Base-by-base conservation (phyloP, 495 filamentous ascomycete species). In the Mycothermus thermophilus region DNA sequence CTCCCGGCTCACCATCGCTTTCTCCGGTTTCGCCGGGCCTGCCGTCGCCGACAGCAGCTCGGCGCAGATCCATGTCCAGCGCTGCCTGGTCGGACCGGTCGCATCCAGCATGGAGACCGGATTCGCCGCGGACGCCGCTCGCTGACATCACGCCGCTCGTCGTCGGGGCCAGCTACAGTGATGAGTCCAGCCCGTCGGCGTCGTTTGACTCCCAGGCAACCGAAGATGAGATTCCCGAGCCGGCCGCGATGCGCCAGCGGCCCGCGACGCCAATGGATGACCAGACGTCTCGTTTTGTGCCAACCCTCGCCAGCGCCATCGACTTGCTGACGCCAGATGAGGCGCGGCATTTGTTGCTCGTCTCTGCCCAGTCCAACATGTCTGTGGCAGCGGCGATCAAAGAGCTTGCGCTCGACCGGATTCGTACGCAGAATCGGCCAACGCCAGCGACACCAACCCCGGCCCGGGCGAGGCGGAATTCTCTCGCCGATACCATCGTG, bases 91-190 rank as follows among this genome's bases (percentile, higher is more conserved):
- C 33, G 6, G 16, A 25, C 9, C 13, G 10, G 19, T n/a, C n/a
- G n/a, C n/a, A 26, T 9, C 5, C 27, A n/a, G 21, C 16, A 22
- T 9, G 22, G 9, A 35, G 21, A 3, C 14, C 25, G n/a, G 16
- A 13, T 8, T 29, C 30, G 2, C 40, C 40, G 6, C 34, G 40
- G 18, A 34, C 20, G 1, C 41, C 41, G 1, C 35, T 43, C n/a
- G 41, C 41, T 12, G 41, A 43, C 13, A 43, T 43, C 26, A 43
- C 41, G 10, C 26, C 35, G 4, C 18, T 27, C 3, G 9, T n/a
- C 10, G 32, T 20, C 5, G 12, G 26, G 12, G 23, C 22, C 9
- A 18, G 21, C 15, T 20, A 41, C 1, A 17, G 22, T 9, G 11
- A 9, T 21, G 3, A n/a, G n/a, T n/a, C n/a, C n/a, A n/a, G n/a